These are phyloP conservation scores for Acacia confusa DNA, from an alignment of 306 rosid genomes.

Conservation along the genomic window DNA sequence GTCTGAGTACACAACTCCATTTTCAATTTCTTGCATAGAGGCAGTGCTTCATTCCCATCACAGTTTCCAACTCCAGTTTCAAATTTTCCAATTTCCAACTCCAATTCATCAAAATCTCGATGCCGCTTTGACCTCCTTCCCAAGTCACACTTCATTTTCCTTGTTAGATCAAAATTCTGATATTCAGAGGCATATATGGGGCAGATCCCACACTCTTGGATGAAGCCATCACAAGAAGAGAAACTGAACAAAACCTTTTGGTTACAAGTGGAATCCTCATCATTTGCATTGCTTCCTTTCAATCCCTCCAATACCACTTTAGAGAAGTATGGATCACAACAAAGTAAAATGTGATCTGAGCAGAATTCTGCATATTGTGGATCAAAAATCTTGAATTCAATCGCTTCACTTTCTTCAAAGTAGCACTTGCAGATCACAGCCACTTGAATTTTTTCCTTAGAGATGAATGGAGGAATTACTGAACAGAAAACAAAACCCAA, in stretches of 20 bases:
- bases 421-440: background rate
- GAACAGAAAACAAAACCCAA: background rate
- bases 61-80: background rate
- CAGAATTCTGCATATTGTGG: background rate
- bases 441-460: background rate
- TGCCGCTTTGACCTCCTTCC: background rate
- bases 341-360: constrained; percentile 19
- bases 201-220: background rate
- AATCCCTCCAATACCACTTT: background rate
- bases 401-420: background rate
- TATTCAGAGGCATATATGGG: constrained; percentile 9
- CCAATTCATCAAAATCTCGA: background rate
- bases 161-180: background rate
- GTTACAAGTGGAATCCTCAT: background rate
- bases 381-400: background rate
- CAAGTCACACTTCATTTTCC: background rate
- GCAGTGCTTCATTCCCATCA: background rate
- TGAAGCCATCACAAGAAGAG: background rate
- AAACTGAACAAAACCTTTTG: background rate
- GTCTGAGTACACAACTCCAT: background rate
- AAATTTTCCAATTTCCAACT: background rate
- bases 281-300: background rate
- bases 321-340: background rate
- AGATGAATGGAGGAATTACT: background rate
- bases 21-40: constrained; percentile 6